Evolutionary conservation across 164 flowering plant genomes (phyloP).

Genomic region (Macadamia integrifolia): DNA sequence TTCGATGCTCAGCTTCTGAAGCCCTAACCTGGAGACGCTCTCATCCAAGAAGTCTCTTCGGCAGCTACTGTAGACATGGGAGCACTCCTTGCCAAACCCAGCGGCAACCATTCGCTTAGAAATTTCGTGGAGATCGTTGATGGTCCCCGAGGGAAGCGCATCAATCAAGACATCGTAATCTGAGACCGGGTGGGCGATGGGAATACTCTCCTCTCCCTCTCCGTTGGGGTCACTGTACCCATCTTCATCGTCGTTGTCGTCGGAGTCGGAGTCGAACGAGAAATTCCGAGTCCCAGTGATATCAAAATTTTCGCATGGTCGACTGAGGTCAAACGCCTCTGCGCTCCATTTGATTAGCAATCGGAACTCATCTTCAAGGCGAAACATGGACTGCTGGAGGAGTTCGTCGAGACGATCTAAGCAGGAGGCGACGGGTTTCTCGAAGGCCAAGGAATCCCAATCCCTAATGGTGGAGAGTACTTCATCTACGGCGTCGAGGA

Average conservation of each 20-base stretch:
- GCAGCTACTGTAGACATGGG: constrained; percentile 55
- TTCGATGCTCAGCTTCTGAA: constrained; percentile 68
- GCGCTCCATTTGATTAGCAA: constrained; percentile 45
- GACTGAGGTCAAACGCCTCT: constrained; percentile 27
- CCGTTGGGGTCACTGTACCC: constrained; percentile 9
- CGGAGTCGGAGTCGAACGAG: constrained; percentile 34
- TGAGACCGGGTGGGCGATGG: constrained; percentile 51
- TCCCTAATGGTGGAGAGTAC: constrained; percentile 33
- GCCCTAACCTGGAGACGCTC: constrained; percentile 64
- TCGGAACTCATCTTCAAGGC: constrained; percentile 74
- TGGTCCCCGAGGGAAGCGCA: constrained; percentile 50
- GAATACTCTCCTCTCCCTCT: constrained; percentile 38
- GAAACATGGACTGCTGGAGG: constrained; percentile 71
- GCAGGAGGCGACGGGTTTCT: constrained; percentile 39
- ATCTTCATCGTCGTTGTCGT: constrained; percentile 26
- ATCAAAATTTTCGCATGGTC: neutral
- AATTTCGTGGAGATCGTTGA: constrained; percentile 56
- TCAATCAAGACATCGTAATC: constrained; percentile 56
- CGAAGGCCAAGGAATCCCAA: constrained; percentile 47
- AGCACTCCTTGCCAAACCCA: constrained; percentile 55
- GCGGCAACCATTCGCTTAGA: constrained; percentile 66
- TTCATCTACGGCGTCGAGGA: constrained; percentile 56
- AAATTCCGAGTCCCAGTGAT: constrained; percentile 14
- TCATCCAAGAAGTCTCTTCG: constrained; percentile 85
- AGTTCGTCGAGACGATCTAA: constrained; percentile 69